A percentile compares a stretch with the other conserved stretches of the same genome.
Evolutionary conservation across 2,329 filamentous ascomycete genomes (phyloP).

Genomic region (Aspergillus eucalypticola): DNA sequence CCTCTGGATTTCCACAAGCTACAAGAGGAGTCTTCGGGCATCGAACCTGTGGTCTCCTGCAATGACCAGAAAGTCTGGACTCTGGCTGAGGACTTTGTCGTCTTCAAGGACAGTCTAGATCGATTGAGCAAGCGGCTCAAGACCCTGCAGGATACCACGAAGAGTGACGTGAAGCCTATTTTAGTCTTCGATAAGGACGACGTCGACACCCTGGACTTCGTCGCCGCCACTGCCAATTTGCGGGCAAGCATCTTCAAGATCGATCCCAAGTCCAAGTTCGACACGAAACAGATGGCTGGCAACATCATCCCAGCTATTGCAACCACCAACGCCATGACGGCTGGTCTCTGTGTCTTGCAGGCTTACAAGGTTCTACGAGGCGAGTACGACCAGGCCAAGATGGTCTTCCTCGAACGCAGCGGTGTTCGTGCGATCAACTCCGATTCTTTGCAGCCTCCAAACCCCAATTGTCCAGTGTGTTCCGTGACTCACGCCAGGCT

Average conservation of each 20-base stretch:
- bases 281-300: slow-evolving; percentile 97
- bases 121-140: slow-evolving; percentile 74
- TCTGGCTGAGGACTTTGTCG: slow-evolving; percentile 77
- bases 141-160: slow-evolving; percentile 59
- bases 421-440: slow-evolving; percentile 61
- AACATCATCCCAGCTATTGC: slow-evolving; percentile 99
- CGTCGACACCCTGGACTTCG: slow-evolving; percentile 90
- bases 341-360: slow-evolving; percentile 86
- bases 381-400: slow-evolving; percentile 1
- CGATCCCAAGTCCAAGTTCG: slow-evolving; percentile 84
- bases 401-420: slow-evolving; percentile 75
- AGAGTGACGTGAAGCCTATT: slow-evolving; percentile 51
- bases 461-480: slow-evolving; percentile 81
- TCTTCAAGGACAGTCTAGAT: slow-evolving; percentile 79
- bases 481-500: slow-evolving; percentile 69
- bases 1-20: slow-evolving; percentile 69
- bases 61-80: slow-evolving; percentile 79
- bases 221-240: slow-evolving; percentile 85
- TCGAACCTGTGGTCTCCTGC: slow-evolving; percentile 56
- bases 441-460: slow-evolving; percentile 63
- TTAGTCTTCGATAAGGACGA: slow-evolving; percentile 97
- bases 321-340: slow-evolving; percentile 95
- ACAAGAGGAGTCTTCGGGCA: slow-evolving; percentile 53
- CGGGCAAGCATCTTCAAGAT: slow-evolving; percentile 88
- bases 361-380: slow-evolving; percentile 42